Evolutionary conservation across 1,284 basidiomycete species (phyloP), one percentile per base, ranked within the genome.

Genomic region (Coriolopsis trogii): DNA sequence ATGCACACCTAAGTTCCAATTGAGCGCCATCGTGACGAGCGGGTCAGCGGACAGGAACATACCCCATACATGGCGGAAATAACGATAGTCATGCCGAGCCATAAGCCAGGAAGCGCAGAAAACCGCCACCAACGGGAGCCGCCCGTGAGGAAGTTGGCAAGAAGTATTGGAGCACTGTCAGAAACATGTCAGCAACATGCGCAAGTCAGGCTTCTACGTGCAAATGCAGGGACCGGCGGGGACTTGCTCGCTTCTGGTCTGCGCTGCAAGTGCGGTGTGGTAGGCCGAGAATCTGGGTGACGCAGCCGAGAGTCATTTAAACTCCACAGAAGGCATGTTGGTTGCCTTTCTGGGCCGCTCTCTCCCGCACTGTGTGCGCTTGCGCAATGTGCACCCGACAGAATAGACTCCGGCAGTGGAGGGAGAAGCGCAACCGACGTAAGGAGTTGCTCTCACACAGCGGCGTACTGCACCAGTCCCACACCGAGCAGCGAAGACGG

Each of bases 21-120:
- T 53, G 39, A 47, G 49, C 15, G 29, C 16, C 20, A 5, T 25
- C 26, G 5, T 5, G 9, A 10, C 3, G 12, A 30, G 24, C 23
- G 40, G 12, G 16, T 38, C n/a, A n/a, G 6, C 15, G 23, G 20
- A 26, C 2, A 18, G 3, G 18, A 1, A 66, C 71, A 50, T 51
- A 74, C 80, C 2, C 88, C 88, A 59, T 89, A 80, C 36, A 89
- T 61, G 44, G 85, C 84, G 4, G 83, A 76, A 8, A 88, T 58
- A 13, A 89, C 63, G 16, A 88, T 70, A 1, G 81, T 81, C 15
- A 89, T 64, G 13, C 88, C 88, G 9, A 89, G 62, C 84, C 84
- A 90, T 44, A 89, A 64, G 0, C 85, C 85, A 0, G 87, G 87
- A 1, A 89, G 66, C 0, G 85, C 82, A 3, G 73, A 60, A n/a